Evolutionary conservation across 257 asterid species (phyloP).

Genomic region (Plantago major): DNA sequence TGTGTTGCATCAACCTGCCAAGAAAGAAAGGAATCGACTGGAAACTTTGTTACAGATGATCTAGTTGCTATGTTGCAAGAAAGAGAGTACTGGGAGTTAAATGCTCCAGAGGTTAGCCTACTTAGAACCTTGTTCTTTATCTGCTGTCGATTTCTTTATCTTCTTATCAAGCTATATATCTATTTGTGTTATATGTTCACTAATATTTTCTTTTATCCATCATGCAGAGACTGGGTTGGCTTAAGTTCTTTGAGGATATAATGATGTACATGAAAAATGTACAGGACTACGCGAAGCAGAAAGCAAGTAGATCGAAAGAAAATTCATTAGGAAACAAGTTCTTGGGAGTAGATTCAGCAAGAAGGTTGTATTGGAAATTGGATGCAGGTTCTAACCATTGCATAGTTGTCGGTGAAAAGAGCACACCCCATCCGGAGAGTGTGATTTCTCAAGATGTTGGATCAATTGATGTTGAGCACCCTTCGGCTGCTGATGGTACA

Average conservation of each 20-base stretch:
- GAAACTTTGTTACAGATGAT: background rate
- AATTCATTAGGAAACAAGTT: background rate
- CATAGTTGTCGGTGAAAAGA: slow-evolving; percentile 1
- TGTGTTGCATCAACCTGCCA: background rate
- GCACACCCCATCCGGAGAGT: background rate
- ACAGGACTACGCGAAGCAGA: too few species aligned
- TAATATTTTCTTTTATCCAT: background rate
- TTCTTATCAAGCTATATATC: background rate
- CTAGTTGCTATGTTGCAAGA: slow-evolving; percentile 3
- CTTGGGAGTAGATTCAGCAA: slow-evolving; percentile 9
- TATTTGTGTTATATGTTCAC: background rate
- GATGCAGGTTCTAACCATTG: background rate
- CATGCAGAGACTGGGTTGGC: slow-evolving; percentile 10
- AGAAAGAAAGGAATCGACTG: background rate
- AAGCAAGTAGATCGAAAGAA: too few species aligned
- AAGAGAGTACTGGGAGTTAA: slow-evolving; percentile 7
- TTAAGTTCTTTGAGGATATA: background rate
- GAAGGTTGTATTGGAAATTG: slow-evolving; percentile 13
- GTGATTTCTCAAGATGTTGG: background rate
- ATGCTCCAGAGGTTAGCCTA: slow-evolving; percentile 8
- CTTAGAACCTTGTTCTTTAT: background rate
- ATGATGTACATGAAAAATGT: background rate
- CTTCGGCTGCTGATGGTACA: background rate
- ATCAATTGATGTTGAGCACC: background rate
- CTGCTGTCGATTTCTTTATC: too few species aligned